Conservation (phyloP, 1,139 yeast species). For the Pichia sp. region DNA sequence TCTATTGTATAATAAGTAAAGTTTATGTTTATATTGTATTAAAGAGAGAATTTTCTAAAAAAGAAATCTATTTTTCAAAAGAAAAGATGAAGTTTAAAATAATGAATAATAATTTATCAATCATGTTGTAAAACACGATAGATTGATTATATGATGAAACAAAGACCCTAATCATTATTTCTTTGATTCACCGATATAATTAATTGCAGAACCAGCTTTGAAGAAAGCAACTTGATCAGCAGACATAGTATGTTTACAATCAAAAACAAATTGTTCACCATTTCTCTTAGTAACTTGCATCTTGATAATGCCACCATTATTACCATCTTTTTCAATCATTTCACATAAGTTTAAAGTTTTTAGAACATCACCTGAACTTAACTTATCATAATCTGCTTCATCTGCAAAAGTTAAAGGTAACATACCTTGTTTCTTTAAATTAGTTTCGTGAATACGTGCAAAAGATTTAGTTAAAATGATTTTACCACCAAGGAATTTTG, state of each 20-base stretch:
- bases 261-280: conserved; percentile 64
- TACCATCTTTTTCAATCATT: conserved; percentile 72
- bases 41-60: neutral
- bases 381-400: conserved; percentile 79
- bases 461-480: conserved; percentile 88
- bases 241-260: conserved; percentile 92
- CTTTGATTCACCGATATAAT: conserved; percentile 71
- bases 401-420: conserved; percentile 87
- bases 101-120: too few species aligned
- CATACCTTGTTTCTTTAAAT: conserved; percentile 93
- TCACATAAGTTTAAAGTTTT: conserved; percentile 74
- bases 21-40: neutral
- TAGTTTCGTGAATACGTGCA: conserved; percentile 92
- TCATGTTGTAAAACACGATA: too few species aligned
- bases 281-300: conserved; percentile 68
- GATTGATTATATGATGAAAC: neutral
- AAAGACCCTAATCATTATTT: conserved; percentile 23
- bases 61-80: too few species aligned
- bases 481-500: conserved; percentile 87
- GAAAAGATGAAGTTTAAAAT: too few species aligned
- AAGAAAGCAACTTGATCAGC: conserved; percentile 92
- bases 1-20: neutral
- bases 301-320: conserved; percentile 75
- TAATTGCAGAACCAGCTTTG: conserved; percentile 96
- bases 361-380: conserved; percentile 69